These are phyloP conservation scores for Escovopsis sp. DNA, from an alignment of 2,329 filamentous ascomycete genomes.

Conservation along the genomic window DNA sequence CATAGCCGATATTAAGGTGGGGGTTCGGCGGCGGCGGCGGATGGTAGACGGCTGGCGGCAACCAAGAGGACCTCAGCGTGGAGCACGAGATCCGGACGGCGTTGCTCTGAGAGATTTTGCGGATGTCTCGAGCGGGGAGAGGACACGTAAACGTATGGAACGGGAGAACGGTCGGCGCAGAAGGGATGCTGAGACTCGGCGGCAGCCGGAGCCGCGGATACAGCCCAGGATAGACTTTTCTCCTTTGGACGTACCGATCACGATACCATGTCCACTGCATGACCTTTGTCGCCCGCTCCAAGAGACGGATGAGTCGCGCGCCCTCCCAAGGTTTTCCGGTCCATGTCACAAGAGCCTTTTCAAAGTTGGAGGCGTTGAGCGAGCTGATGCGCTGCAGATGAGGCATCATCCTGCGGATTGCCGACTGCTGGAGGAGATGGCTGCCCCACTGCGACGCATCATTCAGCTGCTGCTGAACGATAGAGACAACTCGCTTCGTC, in stretches of 20 bases:
- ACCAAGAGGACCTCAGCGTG: slow-evolving; percentile 74
- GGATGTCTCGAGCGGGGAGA: slow-evolving; percentile 77
- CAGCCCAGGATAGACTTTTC: slow-evolving; percentile 33
- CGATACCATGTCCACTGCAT: slow-evolving; percentile 78
- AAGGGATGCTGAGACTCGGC: slow-evolving; percentile 56
- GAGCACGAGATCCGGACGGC: slow-evolving; percentile 85
- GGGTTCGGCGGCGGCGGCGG: slow-evolving; percentile 72
- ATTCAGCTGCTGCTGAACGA: slow-evolving; percentile 73
- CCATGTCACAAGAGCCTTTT: slow-evolving; percentile 40
- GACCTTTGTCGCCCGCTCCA: slow-evolving; percentile 69
- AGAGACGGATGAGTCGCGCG: slow-evolving; percentile 62
- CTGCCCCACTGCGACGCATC: slow-evolving; percentile 80
- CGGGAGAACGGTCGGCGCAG: slow-evolving; percentile 83
- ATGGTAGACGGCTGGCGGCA: slow-evolving; percentile 65
- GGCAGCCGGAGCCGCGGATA: slow-evolving; percentile 67
- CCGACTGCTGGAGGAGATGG: slow-evolving; percentile 45
- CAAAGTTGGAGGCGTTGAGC: slow-evolving; percentile 20
- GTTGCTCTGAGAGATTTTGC: slow-evolving; percentile 88
- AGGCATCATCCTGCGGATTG: slow-evolving; percentile 33
- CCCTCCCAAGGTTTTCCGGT: slow-evolving; percentile 73
- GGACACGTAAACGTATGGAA: slow-evolving; percentile 98
- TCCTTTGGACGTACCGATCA: slow-evolving; percentile 54
- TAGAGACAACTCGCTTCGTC: slow-evolving; percentile 78
- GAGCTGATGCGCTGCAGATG: slow-evolving; percentile 28
- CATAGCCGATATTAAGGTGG: slow-evolving; percentile 81